Evolutionary conservation across 306 rosid genomes (phyloP), one percentile per base, ranked within the genome.

Genomic region (Trifolium repens): DNA sequence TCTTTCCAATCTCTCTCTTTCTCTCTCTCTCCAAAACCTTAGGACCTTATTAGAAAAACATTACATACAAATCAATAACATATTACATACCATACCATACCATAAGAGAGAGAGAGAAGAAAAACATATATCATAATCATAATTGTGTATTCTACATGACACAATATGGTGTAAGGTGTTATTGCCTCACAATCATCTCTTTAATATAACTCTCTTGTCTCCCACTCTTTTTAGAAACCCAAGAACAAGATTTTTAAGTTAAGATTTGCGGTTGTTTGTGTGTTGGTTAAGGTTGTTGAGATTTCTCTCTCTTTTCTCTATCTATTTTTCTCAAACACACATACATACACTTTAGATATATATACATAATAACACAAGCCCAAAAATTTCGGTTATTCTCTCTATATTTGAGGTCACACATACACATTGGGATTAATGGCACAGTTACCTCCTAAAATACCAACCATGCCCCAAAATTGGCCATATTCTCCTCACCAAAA

Each of bases 371-470:
- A 67, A 13, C 57, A 67, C 80, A 68, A 60, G 50, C 8, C 75
- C 66, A 49, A 67, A 47, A 49, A 19, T 71, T 66, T 71, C 19
- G 69, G 59, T 59, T 42, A 8, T 6, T 71, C 66, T n/a, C 64
- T 66, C 79, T 71, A 72, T 58, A 71, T 72, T 76, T 66, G 64
- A 71, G 81, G 72, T 73, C 55, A 73, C 75, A 54, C 26, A 83
- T 16, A 44, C 42, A 59, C 34, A 67, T 24, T 46, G 50, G 55
- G 40, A 76, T 42, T 37, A 65, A 65, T 94, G 98, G 96, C 98
- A 73, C 97, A 94, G 82, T 91, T 94, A 72, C 98, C 98, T 54
- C 98, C 98, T 11, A 94, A 94, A 85, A 79, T 85, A 81, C 98
- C 98, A 7, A 88, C 80, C 82, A 86, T 89, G 78, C 67, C 96